Evolutionary conservation across 2,329 filamentous ascomycete genomes (phyloP), one percentile per base, ranked within the genome.

Genomic region (Leptosphaerulina australis): DNA sequence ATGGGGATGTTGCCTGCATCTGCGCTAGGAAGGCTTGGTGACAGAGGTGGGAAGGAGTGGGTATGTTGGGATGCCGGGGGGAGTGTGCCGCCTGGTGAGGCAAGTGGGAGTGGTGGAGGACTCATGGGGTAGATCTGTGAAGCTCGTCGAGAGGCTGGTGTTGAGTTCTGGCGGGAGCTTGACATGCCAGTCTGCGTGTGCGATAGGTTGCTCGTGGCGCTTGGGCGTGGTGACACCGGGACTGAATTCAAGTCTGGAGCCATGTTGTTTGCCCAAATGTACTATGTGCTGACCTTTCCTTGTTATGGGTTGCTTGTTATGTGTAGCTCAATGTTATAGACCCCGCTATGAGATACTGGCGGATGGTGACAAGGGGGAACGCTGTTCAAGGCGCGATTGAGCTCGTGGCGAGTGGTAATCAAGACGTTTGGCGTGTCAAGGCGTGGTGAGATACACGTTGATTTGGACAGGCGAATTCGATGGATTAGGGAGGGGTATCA

Each of bases 1-100:
- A 95, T 76, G 3, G 93, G 92, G 10, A 77, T 63, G 0, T 88
- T 89, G 47, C 84, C 39, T 12, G 65, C 55, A 44, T 71, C 63
- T 35, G 62, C 65, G 48, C 55, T 66, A n/a, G 63, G 53, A 3
- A 60, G 52, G 38, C 61, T 61, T 8, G 73, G 73, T 44, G 70
- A 74, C 21, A 73, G 56, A 10, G 71, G 69, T 4, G 69, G 70
- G 34, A 72, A 74, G 1, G 68, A 48, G 24, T 68, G 60, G 55
- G 63, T 55, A 39, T 69, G 64, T 33, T 71, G 68, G 33, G 60
- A 44, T 9, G 37, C 21, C 48, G 55, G 37, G 56, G 70, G 41
- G 9, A 69, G 45, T 9, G 50, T 64, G 17, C 69, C 66, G 31
- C 70, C 65, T 11, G 73, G 70, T 3, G 73, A 70, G 12, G 71